Conservation (phyloP, 805 yeast species). For the Kluyveromyces starmeri region DNA sequence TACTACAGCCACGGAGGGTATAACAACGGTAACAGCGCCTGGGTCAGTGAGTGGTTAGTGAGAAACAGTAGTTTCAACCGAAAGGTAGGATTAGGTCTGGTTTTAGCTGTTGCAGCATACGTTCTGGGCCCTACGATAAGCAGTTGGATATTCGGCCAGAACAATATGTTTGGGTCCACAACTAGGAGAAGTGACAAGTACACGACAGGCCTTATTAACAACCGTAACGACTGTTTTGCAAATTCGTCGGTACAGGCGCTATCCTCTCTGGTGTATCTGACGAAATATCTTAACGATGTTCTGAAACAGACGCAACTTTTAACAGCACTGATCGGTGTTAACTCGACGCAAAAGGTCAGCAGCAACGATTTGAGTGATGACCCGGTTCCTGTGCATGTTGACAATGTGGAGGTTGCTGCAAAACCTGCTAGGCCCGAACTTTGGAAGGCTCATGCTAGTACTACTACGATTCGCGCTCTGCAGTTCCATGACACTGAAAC, state of each 20-base stretch:
- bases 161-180: constrained; percentile 14
- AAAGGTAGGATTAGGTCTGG: constrained; percentile 8
- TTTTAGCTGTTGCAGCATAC: constrained; percentile 15
- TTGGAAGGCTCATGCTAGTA: constrained; percentile 4
- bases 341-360: background rate
- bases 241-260: constrained; percentile 81
- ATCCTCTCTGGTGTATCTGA: constrained; percentile 50
- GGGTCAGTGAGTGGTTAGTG: constrained; percentile 14
- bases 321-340: constrained; percentile 6
- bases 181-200: constrained; percentile 54
- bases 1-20: constrained; percentile 7
- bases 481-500: background rate
- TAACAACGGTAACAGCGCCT: constrained; percentile 13
- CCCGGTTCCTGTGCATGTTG: background rate
- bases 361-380: background rate
- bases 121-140: constrained; percentile 14
- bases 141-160: constrained; percentile 8
- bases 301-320: constrained; percentile 16
- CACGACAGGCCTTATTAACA: constrained; percentile 77
- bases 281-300: constrained; percentile 42
- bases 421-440: background rate
- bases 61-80: constrained; percentile 10
- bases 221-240: constrained; percentile 87
- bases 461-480: constrained; percentile 2
- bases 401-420: background rate